Conservation (phyloP, 768 basidiomycete genomes). For the Dioszegia aurantiaca region DNA sequence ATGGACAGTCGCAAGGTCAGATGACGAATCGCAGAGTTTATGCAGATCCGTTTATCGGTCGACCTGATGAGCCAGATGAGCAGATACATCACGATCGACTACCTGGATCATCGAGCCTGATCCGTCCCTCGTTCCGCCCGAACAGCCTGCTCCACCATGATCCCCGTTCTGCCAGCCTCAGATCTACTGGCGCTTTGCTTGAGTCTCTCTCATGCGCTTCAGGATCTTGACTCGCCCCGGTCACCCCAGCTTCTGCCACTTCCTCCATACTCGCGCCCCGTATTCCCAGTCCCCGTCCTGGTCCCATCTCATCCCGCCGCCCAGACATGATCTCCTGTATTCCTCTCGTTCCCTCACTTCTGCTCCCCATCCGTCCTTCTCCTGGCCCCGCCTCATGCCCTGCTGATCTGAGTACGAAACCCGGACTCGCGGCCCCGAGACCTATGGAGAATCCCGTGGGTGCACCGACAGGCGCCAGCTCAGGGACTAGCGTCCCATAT, state of each 20-base stretch:
- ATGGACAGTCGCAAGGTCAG: conserved; percentile 7
- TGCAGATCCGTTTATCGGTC: neutral
- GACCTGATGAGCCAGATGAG: conserved; percentile 14
- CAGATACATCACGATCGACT: too few relatives aligned
- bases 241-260: neutral
- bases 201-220: neutral
- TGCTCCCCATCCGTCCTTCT: conserved; percentile 22
- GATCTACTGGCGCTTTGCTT: neutral
- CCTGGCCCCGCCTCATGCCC: conserved; percentile 2
- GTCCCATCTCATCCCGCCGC: neutral
- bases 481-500: conserved; percentile 49
- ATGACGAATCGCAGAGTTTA: neutral
- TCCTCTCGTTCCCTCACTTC: conserved; percentile 33
- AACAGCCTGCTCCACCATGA: conserved; percentile 23
- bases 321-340: conserved; percentile 29
- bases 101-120: conserved; percentile 10
- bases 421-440: conserved; percentile 50
- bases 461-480: conserved; percentile 37
- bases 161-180: neutral
- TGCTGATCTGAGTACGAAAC: conserved; percentile 44
- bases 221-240: neutral
- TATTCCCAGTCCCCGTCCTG: neutral
- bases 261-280: neutral
- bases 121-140: conserved; percentile 5
- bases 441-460: conserved; percentile 52